These are phyloP conservation scores for Angophora floribunda DNA, from an alignment of 345 rosid genomes.

Conservation along the genomic window DNA sequence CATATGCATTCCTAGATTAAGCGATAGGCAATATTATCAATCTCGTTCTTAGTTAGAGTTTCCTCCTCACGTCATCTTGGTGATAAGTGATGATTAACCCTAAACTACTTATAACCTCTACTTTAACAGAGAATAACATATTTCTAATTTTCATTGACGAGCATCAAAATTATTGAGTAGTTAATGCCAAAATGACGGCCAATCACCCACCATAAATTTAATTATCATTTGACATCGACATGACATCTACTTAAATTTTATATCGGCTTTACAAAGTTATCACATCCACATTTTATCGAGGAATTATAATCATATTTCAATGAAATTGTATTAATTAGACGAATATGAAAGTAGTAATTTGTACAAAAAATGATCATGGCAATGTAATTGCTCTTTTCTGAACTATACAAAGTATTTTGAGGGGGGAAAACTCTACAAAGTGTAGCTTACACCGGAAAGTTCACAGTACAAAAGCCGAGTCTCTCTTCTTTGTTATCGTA, in stretches of 20 bases:
- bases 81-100: not conserved
- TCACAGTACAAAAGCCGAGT: not conserved
- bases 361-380: not conserved
- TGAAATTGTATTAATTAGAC: not conserved
- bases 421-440: not conserved
- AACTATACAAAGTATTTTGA: not conserved
- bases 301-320: not conserved
- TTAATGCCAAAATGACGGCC: not conserved
- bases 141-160: not conserved
- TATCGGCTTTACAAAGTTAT: rapidly evolving
- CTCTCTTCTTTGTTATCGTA: not conserved
- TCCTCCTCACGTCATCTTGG: not conserved
- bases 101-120: not conserved
- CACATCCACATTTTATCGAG: not conserved
- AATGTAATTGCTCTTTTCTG: not conserved
- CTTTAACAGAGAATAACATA: not conserved
- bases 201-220: not conserved
- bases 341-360: not conserved
- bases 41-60: not conserved
- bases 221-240: not conserved
- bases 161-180: not conserved
- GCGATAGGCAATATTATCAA: not conserved
- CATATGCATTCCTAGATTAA: not conserved
- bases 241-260: not conserved
- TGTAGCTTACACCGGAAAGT: not conserved